Evolutionary conservation across 352 stramenopile species (phyloP).

Genomic region (Phytopythium mirpurense): DNA sequence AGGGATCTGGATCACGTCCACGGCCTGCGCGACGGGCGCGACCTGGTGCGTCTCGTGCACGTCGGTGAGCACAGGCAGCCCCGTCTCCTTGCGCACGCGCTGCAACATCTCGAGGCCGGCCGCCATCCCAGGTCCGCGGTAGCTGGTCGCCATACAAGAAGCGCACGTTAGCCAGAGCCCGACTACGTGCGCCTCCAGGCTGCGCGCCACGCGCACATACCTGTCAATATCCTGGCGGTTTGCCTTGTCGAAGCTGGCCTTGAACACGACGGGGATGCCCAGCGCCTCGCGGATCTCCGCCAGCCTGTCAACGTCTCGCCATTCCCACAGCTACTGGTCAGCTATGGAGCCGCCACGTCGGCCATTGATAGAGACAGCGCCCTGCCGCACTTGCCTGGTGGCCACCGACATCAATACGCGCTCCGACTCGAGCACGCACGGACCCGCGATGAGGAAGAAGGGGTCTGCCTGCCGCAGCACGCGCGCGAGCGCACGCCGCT

Average conservation of each 20-base stretch:
- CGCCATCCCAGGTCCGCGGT: constrained; percentile 67
- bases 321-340: no score
- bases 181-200: background rate
- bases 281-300: constrained; percentile 42
- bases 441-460: constrained; percentile 84
- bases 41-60: constrained; percentile 86
- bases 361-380: background rate
- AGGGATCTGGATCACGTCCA: constrained; percentile 84
- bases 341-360: no score
- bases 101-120: constrained; percentile 67
- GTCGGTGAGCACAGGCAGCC: constrained; percentile 78
- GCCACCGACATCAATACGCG: constrained; percentile 63
- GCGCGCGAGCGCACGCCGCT: constrained; percentile 42
- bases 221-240: constrained; percentile 78
- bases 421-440: constrained; percentile 79
- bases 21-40: constrained; percentile 49
- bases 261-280: constrained; percentile 82
- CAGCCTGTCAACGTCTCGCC: constrained; percentile 37
- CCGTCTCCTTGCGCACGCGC: constrained; percentile 63
- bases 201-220: constrained; percentile 5
- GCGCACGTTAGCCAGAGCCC: background rate
- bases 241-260: constrained; percentile 88
- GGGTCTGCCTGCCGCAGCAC: constrained; percentile 50
- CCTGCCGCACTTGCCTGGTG: constrained; percentile 29
- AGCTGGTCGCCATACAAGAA: no score